phyloP scores from a whole-genome alignment of 192 early-diverging fungal genomes.

The Umbelopsis sp. region DNA sequence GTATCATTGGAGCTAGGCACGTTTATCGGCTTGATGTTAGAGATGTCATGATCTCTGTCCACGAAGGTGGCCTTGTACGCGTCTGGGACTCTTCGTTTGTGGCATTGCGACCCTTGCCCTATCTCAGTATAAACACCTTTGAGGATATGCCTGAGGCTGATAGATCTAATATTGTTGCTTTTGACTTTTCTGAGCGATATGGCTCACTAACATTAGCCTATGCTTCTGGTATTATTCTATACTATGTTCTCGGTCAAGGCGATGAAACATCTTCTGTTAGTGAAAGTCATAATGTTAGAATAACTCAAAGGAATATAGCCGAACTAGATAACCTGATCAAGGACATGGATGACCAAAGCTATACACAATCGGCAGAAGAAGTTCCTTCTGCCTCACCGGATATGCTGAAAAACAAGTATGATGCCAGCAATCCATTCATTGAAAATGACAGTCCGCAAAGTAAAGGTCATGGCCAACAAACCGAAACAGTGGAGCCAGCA shows the following conservation, averaged over 20 bases:
- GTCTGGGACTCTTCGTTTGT: constrained; percentile 55
- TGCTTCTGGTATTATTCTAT: constrained; percentile 27
- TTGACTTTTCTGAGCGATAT: constrained; percentile 38
- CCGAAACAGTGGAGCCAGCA: neutral
- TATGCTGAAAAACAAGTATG: neutral
- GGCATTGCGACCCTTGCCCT: constrained; percentile 39
- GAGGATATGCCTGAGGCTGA: constrained; percentile 30
- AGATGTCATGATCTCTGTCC: constrained; percentile 49
- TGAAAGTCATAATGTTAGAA: neutral
- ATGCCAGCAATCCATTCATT: constrained; percentile 19
- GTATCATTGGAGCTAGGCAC: constrained; percentile 33
- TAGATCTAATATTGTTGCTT: constrained; percentile 27
- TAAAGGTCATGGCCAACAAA: neutral
- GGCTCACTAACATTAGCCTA: constrained; percentile 41
- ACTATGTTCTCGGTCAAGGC: constrained; percentile 13
- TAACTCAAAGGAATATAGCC: neutral
- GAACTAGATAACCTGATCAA: constrained; percentile 10
- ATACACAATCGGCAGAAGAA: neutral
- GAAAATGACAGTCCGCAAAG: neutral
- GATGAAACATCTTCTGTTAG: neutral
- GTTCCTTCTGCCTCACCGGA: neutral
- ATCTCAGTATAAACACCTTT: constrained; percentile 37
- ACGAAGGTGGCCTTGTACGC: constrained; percentile 41
- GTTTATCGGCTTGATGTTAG: constrained; percentile 36
- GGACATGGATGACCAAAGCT: neutral